Evolutionary conservation across 2,329 filamentous ascomycete species (phyloP), one percentile per base, ranked within the genome.

Genomic region (Blumeria graminis): DNA sequence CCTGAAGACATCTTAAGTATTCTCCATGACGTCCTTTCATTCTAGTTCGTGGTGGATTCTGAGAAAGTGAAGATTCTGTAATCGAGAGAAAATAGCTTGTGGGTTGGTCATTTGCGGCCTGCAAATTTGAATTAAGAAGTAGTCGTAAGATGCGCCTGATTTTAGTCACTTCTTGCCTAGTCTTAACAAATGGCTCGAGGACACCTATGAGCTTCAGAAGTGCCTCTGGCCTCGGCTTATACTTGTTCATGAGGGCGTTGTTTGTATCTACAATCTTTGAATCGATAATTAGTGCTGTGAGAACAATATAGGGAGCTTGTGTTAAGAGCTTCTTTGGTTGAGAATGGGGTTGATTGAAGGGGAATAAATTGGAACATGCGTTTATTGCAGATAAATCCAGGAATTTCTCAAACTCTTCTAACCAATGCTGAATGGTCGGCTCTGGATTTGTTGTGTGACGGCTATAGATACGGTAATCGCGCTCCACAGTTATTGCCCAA

Each of bases 81-180:
- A 82, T 70, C 14, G 76, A 72, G 22, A 79, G 65, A 45, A 62
- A 65, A n/a, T 58, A 59, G 35, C 58, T 54, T 13, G 62, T 34
- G 10, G 74, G 69, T 46, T 65, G 66, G 53, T 71, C 64, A 33
- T 70, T 66, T 45, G 56, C 56, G 35, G 55, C 28, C 13, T 61
- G 56, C 38, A 75, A 63, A 60, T 69, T 72, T 22, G 72, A 70
- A 33, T 71, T 71, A 4, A 82, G 68, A 60, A 80, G 72, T 18
- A 75, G 70, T 45, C 75, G 71, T 50, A 80, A 63, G 34, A 79
- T 68, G 54, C 74, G 74, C 59, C 76, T 71, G 57, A 82, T 75
- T 51, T 75, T 74, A 38, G 72, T 69, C 53, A 73, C 71, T 61
- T 82, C 76, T 57, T 80, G 76, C 32, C 77, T 72, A 33, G 75